Evolutionary conservation across 2,329 filamentous ascomycete species (phyloP).

Genomic region (Penicillium polonicum): DNA sequence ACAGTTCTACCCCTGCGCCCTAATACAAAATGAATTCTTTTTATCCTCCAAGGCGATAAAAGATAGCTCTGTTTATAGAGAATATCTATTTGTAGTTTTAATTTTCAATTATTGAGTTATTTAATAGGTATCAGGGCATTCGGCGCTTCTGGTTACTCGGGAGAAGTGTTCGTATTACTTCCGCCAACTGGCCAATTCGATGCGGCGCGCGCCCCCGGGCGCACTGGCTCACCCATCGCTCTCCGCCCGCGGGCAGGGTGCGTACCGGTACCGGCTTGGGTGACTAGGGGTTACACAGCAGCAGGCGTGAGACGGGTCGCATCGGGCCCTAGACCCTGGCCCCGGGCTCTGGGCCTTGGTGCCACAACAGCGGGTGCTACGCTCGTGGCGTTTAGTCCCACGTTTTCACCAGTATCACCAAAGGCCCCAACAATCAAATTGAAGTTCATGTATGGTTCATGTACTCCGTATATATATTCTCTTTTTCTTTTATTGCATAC

Average conservation of each 20-base stretch:
- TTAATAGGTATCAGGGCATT: background rate
- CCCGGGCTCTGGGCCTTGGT: background rate
- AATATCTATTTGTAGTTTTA: background rate
- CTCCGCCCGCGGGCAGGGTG: background rate
- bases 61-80: too few species aligned
- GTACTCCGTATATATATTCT: background rate
- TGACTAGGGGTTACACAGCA: background rate
- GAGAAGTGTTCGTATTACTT: too few species aligned
- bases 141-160: background rate
- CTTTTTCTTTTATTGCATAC: background rate
- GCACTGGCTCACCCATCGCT: background rate
- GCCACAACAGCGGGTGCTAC: background rate
- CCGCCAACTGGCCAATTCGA: background rate
- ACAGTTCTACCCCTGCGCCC: background rate
- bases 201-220: background rate
- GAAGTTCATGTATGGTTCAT: background rate
- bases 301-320: background rate
- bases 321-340: background rate
- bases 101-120: too few species aligned
- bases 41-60: too few species aligned
- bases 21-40: background rate
- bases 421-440: background rate
- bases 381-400: background rate
- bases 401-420: background rate
- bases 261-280: background rate